These are phyloP conservation scores for Cordyceps sp. DNA, from an alignment of 2,329 filamentous ascomycete genomes.

Conservation along the genomic window DNA sequence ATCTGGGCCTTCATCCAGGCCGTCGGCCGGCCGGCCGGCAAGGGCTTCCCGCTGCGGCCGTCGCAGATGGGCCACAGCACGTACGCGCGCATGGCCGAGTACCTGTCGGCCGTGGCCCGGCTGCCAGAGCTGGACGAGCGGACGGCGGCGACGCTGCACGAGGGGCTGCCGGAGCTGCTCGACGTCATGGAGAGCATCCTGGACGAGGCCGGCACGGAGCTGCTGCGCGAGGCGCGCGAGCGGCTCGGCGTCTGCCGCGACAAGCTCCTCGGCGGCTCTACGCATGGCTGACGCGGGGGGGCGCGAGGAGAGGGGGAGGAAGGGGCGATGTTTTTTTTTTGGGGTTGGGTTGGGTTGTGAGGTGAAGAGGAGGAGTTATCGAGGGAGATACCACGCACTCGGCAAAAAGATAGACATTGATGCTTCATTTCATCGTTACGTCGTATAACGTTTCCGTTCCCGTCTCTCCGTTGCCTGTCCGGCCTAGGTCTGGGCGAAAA, in stretches of 20 bases:
- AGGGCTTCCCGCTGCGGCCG: conserved; percentile 26
- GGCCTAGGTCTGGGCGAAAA: too few species aligned
- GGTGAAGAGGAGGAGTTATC: too few species aligned
- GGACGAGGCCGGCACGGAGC: conserved; percentile 38
- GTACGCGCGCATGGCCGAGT: conserved; percentile 20
- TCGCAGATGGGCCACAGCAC: conserved; percentile 21
- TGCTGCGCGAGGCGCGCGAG: conserved; percentile 61
- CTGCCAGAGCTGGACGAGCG: conserved; percentile 53
- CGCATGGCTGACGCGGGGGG: not conserved
- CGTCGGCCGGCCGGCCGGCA: conserved; percentile 40
- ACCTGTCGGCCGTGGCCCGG: conserved; percentile 47
- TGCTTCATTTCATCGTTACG: too few species aligned
- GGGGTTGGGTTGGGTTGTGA: too few species aligned
- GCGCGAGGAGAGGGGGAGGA: not conserved
- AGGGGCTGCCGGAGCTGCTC: conserved; percentile 27
- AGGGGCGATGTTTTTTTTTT: not conserved
- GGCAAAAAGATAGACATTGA: too few species aligned
- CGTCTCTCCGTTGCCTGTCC: too few species aligned
- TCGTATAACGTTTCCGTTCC: too few species aligned
- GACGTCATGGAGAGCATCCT: conserved; percentile 25
- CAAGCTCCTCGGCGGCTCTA: conserved; percentile 7
- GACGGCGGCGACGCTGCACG: conserved; percentile 49
- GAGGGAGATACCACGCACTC: too few species aligned
- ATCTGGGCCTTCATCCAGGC: conserved; percentile 83
- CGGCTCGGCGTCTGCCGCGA: conserved; percentile 47